Conservation (phyloP, 2,329 filamentous ascomycete species). For the Penicillium sclerotigenum region DNA sequence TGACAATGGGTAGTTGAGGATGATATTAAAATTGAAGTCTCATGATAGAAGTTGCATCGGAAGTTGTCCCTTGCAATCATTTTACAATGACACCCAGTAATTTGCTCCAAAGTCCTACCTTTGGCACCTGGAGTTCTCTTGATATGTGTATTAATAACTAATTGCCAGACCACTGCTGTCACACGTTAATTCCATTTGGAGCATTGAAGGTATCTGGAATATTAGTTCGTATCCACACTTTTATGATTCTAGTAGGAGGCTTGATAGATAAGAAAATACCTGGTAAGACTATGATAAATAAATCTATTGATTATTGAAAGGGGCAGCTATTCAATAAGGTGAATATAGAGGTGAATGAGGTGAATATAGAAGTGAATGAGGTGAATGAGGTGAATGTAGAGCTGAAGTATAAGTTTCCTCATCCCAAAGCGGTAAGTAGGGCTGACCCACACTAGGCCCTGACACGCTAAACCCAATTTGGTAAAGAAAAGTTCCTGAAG, state of each 20-base stretch:
- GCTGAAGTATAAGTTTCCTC: not conserved
- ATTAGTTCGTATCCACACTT: not conserved
- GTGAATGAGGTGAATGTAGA: not conserved
- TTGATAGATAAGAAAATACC: not conserved
- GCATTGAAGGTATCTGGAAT: not conserved
- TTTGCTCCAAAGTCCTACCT: not conserved
- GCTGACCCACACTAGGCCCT: slow-evolving; percentile 21
- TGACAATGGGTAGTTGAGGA: not conserved
- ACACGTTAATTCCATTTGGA: not conserved
- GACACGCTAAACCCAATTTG: slow-evolving; percentile 21
- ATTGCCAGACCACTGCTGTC: not conserved
- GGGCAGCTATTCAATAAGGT: not conserved
- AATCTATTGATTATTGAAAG: not conserved
- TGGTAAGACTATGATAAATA: not conserved
- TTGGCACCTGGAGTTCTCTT: not conserved
- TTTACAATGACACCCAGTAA: not conserved
- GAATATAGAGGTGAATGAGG: not conserved
- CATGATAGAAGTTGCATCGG: not conserved
- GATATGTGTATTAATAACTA: not conserved
- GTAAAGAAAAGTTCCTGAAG: slow-evolving; percentile 20
- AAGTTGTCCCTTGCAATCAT: not conserved
- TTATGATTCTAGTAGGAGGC: not conserved
- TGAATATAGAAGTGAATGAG: not conserved
- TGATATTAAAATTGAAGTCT: not conserved
- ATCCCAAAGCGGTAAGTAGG: slow-evolving; percentile 26